Base-by-base conservation (phyloP, 2,329 filamentous ascomycete species). In the Teratosphaeria nubilosa region DNA sequence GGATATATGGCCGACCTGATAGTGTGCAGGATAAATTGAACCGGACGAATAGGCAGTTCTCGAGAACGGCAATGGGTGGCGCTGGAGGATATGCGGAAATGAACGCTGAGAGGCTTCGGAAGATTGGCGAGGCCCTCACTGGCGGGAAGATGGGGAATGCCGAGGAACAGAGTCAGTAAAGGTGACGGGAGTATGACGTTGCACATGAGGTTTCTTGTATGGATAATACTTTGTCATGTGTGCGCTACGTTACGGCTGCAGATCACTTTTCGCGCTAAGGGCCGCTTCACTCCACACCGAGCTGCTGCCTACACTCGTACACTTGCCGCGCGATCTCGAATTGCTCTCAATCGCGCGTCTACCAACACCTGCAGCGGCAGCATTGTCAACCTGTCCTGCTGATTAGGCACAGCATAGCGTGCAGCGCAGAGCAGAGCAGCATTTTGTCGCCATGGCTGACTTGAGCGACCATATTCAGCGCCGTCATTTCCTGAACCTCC, bases 61-160 rank as follows among this genome's bases (percentile, higher is more conserved):
- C 62, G 25, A 67, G 62, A 67, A 73, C 60, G 63, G 75, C 69
- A 57, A 63, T 73, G 60, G 69, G 63, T 55, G 72, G 61, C 60
- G 56, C 71, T 58, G 60, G 71, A 60, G 66, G 71, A 58, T 63
- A 70, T 67, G 63, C 73, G 67, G 75, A 75, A 64, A 62, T 81
- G 51, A 80, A 78, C 34, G 79, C 80, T 68, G 75, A 81, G 61
- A 78, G 86, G 65, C 77, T 87, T 68, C 82, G 79, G 74, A 82
- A 78, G 71, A 80, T 88, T 68, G 84, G 81, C 9, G 85, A 87
- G 72, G 79, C 81, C 66, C 76, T 88, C 66, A 88, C 85, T 22
- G 86, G 86, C 57, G 85, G 85, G 55, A 86, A 85, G 76, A 76
- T 83, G 71, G 68, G 58, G 37, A 22, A 16, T 22, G 41, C 41